Evolutionary conservation across 108 stramenopile species (phyloP).

Genomic region (Cyclotella atomus): DNA sequence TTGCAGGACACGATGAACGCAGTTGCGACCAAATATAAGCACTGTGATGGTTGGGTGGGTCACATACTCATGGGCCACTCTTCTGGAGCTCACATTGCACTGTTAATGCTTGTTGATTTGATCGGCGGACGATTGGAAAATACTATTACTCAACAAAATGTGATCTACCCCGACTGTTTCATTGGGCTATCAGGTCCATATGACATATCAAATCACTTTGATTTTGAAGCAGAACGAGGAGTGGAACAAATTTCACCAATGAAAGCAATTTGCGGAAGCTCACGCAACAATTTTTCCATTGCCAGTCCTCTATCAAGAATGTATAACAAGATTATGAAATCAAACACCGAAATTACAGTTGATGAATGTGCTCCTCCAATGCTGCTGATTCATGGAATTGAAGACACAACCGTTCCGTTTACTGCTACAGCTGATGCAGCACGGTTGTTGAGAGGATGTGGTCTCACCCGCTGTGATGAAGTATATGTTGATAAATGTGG

Average conservation of each 20-base stretch:
- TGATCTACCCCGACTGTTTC: constrained; percentile 43
- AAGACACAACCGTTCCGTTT: constrained; percentile 84
- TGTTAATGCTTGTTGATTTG: constrained; percentile 61
- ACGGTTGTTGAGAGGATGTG: constrained; percentile 56
- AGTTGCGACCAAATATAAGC: not conserved
- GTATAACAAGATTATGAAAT: not conserved
- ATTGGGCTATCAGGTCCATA: constrained; percentile 80
- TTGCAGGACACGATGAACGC: constrained; percentile 4
- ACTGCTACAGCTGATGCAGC: constrained; percentile 79
- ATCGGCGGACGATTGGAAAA: constrained; percentile 23
- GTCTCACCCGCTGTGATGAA: constrained; percentile 57
- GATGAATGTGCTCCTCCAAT: constrained; percentile 43
- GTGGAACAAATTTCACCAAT: constrained; percentile 85
- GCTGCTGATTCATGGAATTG: constrained; percentile 80
- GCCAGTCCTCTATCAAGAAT: constrained; percentile 65
- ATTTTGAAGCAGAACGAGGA: constrained; percentile 84
- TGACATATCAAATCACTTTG: constrained; percentile 83
- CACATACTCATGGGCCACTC: constrained; percentile 75
- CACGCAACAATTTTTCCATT: constrained; percentile 56
- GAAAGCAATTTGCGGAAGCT: constrained; percentile 71
- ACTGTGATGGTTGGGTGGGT: constrained; percentile 37
- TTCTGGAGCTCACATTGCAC: constrained; percentile 79
- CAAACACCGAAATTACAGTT: not conserved
- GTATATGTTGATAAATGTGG: constrained; percentile 64
- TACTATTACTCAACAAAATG: not conserved